A percentile compares a stretch with the other conserved stretches of the same genome.
Evolutionary conservation across 2,329 filamentous ascomycete species (phyloP).

Genomic region (Lachnellula suecica): DNA sequence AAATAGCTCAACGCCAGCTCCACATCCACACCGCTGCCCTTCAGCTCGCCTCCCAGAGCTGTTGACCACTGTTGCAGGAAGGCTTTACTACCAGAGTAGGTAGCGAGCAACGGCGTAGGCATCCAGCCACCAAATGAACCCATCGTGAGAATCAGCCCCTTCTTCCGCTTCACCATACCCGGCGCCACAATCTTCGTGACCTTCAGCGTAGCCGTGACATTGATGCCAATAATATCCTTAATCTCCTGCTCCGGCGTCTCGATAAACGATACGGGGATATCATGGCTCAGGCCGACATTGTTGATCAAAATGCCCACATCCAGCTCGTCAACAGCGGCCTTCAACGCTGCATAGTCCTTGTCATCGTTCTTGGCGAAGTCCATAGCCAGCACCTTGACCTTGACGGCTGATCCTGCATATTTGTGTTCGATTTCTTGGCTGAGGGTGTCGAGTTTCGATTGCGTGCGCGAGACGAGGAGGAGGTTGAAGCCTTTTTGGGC

Average conservation of each 20-base stretch:
- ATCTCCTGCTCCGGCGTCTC: slow-evolving; percentile 79
- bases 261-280: slow-evolving; percentile 85
- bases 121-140: slow-evolving; percentile 93
- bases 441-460: slow-evolving; percentile 81
- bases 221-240: slow-evolving; percentile 89
- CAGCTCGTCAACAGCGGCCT: slow-evolving; percentile 65
- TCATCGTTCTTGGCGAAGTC: slow-evolving; percentile 83
- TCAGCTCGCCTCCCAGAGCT: slow-evolving; percentile 79
- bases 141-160: slow-evolving; percentile 93
- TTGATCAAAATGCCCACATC: slow-evolving; percentile 90
- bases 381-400: slow-evolving; percentile 83
- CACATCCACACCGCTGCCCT: slow-evolving; percentile 79
- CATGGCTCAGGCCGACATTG: slow-evolving; percentile 94
- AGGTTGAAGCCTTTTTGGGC: slow-evolving; percentile 92
- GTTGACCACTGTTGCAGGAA: slow-evolving; percentile 97
- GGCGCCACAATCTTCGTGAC: slow-evolving; percentile 84
- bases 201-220: slow-evolving; percentile 86
- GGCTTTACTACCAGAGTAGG: slow-evolving; percentile 96
- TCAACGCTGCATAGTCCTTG: slow-evolving; percentile 74
- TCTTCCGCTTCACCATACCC: slow-evolving; percentile 78
- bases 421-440: slow-evolving; percentile 72
- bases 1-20: slow-evolving; percentile 90
- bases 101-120: slow-evolving; percentile 88
- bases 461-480: slow-evolving; percentile 91
- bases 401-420: slow-evolving; percentile 57